phyloP scores from a whole-genome alignment of 2,329 filamentous ascomycete genomes.

The Arthrobotrys pseudoclavata region DNA sequence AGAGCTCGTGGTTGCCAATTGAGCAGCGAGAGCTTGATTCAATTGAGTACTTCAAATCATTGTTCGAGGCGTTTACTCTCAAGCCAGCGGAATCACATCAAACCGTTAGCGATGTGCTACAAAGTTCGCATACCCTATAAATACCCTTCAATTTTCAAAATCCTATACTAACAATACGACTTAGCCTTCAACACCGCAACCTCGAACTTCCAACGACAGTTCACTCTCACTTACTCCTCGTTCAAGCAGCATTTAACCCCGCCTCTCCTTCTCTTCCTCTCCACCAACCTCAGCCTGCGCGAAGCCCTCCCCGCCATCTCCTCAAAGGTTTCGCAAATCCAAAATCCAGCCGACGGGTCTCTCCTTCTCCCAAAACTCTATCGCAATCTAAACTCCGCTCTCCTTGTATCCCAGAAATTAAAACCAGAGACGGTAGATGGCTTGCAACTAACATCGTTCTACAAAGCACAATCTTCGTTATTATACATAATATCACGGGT shows the following conservation, averaged over 20 bases:
- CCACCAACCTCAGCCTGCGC: slow-evolving; percentile 37
- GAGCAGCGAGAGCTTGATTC: slow-evolving; percentile 53
- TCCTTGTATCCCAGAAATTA: slow-evolving; percentile 22
- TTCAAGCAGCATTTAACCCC: slow-evolving; percentile 39
- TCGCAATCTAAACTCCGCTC: slow-evolving; percentile 29
- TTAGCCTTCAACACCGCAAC: slow-evolving; percentile 38
- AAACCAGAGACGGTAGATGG: slow-evolving; percentile 5
- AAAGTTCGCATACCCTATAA: slow-evolving; percentile 22
- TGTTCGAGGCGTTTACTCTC: slow-evolving; percentile 17
- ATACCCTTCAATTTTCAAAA: not conserved
- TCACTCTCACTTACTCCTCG: slow-evolving; percentile 8
- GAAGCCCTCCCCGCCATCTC: slow-evolving; percentile 35
- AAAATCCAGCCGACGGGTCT: slow-evolving; percentile 5
- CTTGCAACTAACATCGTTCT: slow-evolving; percentile 21
- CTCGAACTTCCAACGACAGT: slow-evolving; percentile 24
- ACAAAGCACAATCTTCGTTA: slow-evolving; percentile 41
- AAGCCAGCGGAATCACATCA: slow-evolving; percentile 14
- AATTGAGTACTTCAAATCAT: slow-evolving; percentile 38
- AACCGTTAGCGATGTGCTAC: slow-evolving; percentile 26
- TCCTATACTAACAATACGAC: not conserved
- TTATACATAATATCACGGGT: slow-evolving; percentile 35
- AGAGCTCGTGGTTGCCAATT: slow-evolving; percentile 51
- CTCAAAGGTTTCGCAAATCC: slow-evolving; percentile 17
- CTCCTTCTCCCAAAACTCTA: slow-evolving; percentile 35
- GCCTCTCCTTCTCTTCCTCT: slow-evolving; percentile 43